Evolutionary conservation across 352 stramenopile species (phyloP).

Genomic region (Saprolegnia diclina): DNA sequence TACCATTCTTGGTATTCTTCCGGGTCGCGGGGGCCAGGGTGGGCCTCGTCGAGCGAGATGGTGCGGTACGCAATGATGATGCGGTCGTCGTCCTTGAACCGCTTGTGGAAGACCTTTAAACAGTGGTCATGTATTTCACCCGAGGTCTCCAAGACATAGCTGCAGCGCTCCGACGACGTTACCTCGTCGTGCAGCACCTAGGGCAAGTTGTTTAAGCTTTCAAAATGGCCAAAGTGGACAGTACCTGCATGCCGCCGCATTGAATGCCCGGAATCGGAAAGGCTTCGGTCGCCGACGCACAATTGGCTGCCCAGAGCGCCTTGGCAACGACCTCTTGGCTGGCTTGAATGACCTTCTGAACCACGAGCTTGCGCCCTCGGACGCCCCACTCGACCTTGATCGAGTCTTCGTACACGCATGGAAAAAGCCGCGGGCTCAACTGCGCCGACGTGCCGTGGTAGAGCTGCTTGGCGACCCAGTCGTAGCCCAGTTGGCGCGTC

Average conservation of each 20-base stretch:
- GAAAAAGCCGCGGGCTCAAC: background rate
- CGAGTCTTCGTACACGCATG: background rate
- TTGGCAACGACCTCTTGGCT: background rate
- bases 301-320: background rate
- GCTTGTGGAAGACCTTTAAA: background rate
- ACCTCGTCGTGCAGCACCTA: background rate
- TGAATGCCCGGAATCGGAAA: background rate
- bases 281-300: background rate
- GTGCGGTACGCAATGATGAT: conserved; percentile 7
- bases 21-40: background rate
- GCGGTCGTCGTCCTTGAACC: background rate
- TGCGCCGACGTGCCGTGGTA: background rate
- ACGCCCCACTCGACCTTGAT: conserved; percentile 14
- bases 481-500: background rate
- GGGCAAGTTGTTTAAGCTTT: background rate
- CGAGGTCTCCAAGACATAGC: background rate
- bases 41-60: background rate
- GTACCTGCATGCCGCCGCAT: background rate
- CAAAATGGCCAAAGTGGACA: background rate
- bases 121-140: background rate
- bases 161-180: background rate
- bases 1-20: conserved; percentile 1
- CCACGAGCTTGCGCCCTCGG: background rate
- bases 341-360: background rate
- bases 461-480: conserved; percentile 1